Evolutionary conservation across 345 rosid genomes (phyloP).

Genomic region (Populus davidiana): DNA sequence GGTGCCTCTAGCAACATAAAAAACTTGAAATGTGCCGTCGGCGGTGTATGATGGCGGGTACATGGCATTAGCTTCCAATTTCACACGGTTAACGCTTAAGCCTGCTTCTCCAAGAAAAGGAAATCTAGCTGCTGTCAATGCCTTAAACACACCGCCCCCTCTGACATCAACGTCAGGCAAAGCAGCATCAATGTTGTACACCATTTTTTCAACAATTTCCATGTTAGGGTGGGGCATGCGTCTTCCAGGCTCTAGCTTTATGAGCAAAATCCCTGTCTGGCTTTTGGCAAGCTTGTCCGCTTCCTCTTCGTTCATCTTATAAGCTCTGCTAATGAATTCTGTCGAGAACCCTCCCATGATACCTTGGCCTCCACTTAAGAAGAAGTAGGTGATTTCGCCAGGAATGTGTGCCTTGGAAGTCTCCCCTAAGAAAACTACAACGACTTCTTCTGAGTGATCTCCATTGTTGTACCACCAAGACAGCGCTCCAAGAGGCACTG

Average conservation of each 20-base stretch:
- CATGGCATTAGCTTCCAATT: constrained; percentile 24
- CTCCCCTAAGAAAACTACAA: constrained; percentile 28
- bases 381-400: constrained; percentile 34
- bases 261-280: constrained; percentile 18
- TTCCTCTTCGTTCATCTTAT: not conserved
- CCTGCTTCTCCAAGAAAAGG: constrained; percentile 27
- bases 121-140: constrained; percentile 3
- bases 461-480: constrained; percentile 47
- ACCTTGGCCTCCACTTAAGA: constrained; percentile 19
- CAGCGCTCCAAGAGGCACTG: constrained; percentile 20
- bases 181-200: constrained; percentile 8
- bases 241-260: constrained; percentile 21
- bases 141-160: constrained; percentile 17
- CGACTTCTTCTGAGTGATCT: constrained; percentile 6
- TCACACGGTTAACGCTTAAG: constrained; percentile 4
- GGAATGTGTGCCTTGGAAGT: constrained; percentile 22
- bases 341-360: constrained; percentile 27
- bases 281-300: constrained; percentile 17
- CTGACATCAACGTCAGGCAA: constrained; percentile 15
- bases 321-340: constrained; percentile 17
- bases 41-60: constrained; percentile 12
- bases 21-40: constrained; percentile 1
- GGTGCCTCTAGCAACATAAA: constrained; percentile 22
- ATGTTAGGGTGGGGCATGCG: not conserved
- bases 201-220: not conserved